Evolutionary conservation across 176 grass and related monocot species (phyloP).

Genomic region (Hordeum vulgare): DNA sequence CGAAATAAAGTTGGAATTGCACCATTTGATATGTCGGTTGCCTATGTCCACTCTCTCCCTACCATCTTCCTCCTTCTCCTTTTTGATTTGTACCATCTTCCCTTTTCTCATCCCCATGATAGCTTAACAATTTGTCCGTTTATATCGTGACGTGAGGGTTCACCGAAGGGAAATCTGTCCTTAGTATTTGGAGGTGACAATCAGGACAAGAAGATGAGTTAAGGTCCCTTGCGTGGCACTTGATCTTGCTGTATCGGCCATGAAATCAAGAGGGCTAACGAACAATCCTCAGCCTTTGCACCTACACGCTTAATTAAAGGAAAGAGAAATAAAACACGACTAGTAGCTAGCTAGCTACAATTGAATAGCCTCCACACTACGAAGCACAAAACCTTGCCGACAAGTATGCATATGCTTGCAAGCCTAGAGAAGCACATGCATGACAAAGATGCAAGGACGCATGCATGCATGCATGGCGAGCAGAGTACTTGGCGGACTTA

Average conservation of each 20-base stretch:
- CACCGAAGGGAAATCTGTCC: background rate
- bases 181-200: background rate
- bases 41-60: background rate
- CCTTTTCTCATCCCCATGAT: background rate
- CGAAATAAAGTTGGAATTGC: background rate
- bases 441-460: background rate
- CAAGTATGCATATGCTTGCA: conserved; percentile 1
- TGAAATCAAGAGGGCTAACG: background rate
- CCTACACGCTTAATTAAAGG: background rate
- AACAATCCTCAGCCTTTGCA: background rate
- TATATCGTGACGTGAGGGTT: background rate
- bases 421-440: background rate
- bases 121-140: background rate
- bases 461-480: background rate
- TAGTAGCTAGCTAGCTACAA: background rate
- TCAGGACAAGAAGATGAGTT: background rate
- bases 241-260: background rate
- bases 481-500: background rate
- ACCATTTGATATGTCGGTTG: conserved; percentile 13
- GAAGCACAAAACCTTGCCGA: background rate
- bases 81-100: background rate
- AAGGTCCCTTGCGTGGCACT: background rate
- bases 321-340: background rate
- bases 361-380: background rate
- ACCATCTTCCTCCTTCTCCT: background rate